Evolutionary conservation across 2,329 filamentous ascomycete genomes (phyloP).

Genomic region (Beauveria sp.): DNA sequence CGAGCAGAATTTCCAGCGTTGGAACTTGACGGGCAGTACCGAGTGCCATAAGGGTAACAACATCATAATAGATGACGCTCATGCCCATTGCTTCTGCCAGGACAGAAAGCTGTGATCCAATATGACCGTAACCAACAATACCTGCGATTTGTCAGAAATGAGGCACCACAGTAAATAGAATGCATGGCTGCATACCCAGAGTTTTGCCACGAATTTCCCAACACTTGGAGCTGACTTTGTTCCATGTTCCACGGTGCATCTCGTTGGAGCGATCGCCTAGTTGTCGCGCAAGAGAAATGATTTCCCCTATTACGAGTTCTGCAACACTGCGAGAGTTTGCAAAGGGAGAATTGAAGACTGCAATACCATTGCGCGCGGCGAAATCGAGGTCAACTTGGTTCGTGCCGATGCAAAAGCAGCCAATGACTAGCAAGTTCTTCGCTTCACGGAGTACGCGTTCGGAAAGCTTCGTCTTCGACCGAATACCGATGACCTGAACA

Average conservation of each 20-base stretch:
- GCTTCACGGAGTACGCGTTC: slow-evolving; percentile 78
- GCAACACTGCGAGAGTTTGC: slow-evolving; percentile 96
- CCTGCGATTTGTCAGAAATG: slow-evolving; percentile 34
- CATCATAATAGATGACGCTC: slow-evolving; percentile 95
- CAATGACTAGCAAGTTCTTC: slow-evolving; percentile 89
- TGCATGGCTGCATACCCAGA: slow-evolving; percentile 48
- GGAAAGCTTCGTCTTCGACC: slow-evolving; percentile 93
- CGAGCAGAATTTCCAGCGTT: slow-evolving; percentile 67
- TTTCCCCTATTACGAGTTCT: slow-evolving; percentile 89
- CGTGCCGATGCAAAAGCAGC: slow-evolving; percentile 98
- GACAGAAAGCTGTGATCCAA: slow-evolving; percentile 91
- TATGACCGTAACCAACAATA: slow-evolving; percentile 95
- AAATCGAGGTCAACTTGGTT: slow-evolving; percentile 87
- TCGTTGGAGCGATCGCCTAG: slow-evolving; percentile 88
- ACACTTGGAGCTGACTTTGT: slow-evolving; percentile 93
- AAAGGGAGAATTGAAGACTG: slow-evolving; percentile 98
- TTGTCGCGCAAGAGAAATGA: slow-evolving; percentile 86
- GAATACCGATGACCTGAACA: slow-evolving; percentile 94
- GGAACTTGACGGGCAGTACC: slow-evolving; percentile 80
- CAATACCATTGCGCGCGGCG: slow-evolving; percentile 78
- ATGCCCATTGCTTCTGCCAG: slow-evolving; percentile 97
- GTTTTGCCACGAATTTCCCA: slow-evolving; percentile 99
- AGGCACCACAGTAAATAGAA: neutral
- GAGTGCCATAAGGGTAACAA: slow-evolving; percentile 87
- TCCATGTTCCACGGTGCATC: slow-evolving; percentile 92